Evolutionary conservation across 306 rosid genomes (phyloP), one percentile per base, ranked within the genome.

Genomic region (Luffa aegyptiaca): DNA sequence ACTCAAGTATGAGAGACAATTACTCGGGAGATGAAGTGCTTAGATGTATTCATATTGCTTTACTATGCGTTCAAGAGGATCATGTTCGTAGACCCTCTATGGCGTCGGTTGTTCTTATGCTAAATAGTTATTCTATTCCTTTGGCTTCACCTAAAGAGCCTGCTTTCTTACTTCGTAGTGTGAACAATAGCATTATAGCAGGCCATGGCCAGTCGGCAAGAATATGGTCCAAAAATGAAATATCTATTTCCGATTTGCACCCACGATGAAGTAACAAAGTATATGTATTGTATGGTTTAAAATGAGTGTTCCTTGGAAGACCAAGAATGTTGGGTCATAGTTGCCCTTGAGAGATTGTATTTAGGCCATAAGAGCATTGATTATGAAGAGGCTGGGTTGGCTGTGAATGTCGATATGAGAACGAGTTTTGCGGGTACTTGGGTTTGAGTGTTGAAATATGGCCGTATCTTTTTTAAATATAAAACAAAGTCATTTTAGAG

Each of bases 41-140:
- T 1, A 61, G 86, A 80, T 83, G 88, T 36, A 64, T 85, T 14
- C 80, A 82, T 46, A 80, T 85, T 26, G 84, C 68, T 35, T 59
- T 84, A 20, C 46, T 84, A 18, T 79, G 87, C 37, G 83, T 84
- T 17, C 79, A 81, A 16, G 85, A 84, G 68, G 70, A 84, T 66
- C 81, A 81, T 9, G 62, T 16, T 3, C 41, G 58, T 0, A 82
- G 88, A 59, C 86, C 86, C 0, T 62, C 86, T 6, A 83, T 83
- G 87, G 80, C 73, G 37, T 31, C 68, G 16, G 11, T 86, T 31
- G 66, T 79, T 75, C 68, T 81, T 36, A 86, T 82, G 83, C 62
- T 85, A 0, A 79, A 76, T 44, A 58, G 45, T 35, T 6, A 63
- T 35, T 63, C 45, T 11, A 18, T 63, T 12, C 16, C 45, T 13